A percentile compares a stretch with the other conserved stretches of the same genome.
phyloP scores from a whole-genome alignment of 768 basidiomycete genomes.

The Inosperma sp. region DNA sequence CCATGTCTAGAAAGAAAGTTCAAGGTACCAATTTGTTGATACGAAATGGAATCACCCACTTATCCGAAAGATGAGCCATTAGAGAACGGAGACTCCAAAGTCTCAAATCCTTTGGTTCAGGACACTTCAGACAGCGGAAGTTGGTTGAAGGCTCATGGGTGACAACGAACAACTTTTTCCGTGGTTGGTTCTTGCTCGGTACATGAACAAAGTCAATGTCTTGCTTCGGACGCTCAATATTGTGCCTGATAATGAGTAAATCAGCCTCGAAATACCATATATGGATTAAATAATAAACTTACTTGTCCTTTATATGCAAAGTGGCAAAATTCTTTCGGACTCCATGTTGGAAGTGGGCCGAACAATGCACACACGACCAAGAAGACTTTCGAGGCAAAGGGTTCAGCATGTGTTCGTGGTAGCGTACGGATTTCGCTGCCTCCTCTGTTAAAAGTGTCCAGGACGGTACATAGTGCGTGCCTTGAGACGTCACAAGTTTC shows the following conservation, averaged over 20 bases:
- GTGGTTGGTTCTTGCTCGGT: slow-evolving; percentile 4
- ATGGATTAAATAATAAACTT: not conserved
- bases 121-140: slow-evolving; percentile 7
- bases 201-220: slow-evolving; percentile 9
- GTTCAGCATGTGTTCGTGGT: slow-evolving; percentile 8
- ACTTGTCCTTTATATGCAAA: not conserved
- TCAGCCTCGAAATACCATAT: not conserved
- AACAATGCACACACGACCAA: slow-evolving; percentile 11
- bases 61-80: slow-evolving; percentile 9
- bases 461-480: slow-evolving; percentile 7
- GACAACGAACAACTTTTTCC: slow-evolving; percentile 8
- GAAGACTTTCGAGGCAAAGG: slow-evolving; percentile 8
- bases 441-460: slow-evolving; percentile 12
- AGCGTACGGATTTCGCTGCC: slow-evolving; percentile 5
- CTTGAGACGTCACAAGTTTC: slow-evolving; percentile 7
- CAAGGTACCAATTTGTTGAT: not conserved
- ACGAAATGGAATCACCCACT: not conserved
- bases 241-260: slow-evolving; percentile 1
- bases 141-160: slow-evolving; percentile 6
- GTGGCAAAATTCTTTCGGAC: not conserved
- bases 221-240: slow-evolving; percentile 5
- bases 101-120: slow-evolving; percentile 8
- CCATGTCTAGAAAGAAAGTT: slow-evolving; percentile 1
- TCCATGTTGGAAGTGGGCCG: slow-evolving; percentile 8
- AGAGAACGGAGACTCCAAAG: slow-evolving; percentile 12